Percentiles rank a stretch among this genome's conserved stretches.
Conservation (phyloP, 2,329 filamentous ascomycete species). For the Apiospora saccharicola region DNA sequence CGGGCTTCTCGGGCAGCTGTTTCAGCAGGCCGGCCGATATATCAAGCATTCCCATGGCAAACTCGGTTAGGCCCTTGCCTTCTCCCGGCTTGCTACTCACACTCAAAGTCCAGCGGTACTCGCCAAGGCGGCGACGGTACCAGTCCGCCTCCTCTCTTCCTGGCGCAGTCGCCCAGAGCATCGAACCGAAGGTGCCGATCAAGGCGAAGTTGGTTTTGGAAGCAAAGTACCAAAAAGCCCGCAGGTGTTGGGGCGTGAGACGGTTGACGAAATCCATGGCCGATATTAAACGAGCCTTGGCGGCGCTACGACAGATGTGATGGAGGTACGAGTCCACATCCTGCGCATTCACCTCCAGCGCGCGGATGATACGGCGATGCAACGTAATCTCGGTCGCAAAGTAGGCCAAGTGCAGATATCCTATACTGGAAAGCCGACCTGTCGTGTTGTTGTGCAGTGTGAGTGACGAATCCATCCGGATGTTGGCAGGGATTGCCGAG, state of each 20-base stretch:
- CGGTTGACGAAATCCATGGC: conserved; percentile 98
- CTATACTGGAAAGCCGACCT: conserved; percentile 65
- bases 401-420: conserved; percentile 88
- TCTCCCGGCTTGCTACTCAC: conserved; percentile 80
- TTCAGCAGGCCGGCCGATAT: conserved; percentile 74
- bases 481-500: conserved; percentile 66
- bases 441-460: conserved; percentile 47
- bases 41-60: conserved; percentile 81
- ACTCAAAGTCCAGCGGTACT: conserved; percentile 93
- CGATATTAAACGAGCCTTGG: conserved; percentile 91
- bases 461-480: conserved; percentile 71
- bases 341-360: conserved; percentile 60
- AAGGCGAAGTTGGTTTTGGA: conserved; percentile 92
- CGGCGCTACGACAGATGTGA: conserved; percentile 91
- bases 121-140: conserved; percentile 83
- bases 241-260: conserved; percentile 82
- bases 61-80: conserved; percentile 65
- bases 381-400: conserved; percentile 95
- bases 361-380: conserved; percentile 88
- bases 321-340: conserved; percentile 80
- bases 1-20: conserved; percentile 74
- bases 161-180: conserved; percentile 89
- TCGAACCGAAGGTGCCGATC: conserved; percentile 90
- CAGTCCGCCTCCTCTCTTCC: conserved; percentile 90
- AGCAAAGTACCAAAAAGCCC: conserved; percentile 92